Percentiles rank a stretch among this genome's conserved stretches.
Conservation (phyloP, 2,329 filamentous ascomycete species). For the Tolypocladium sp. region DNA sequence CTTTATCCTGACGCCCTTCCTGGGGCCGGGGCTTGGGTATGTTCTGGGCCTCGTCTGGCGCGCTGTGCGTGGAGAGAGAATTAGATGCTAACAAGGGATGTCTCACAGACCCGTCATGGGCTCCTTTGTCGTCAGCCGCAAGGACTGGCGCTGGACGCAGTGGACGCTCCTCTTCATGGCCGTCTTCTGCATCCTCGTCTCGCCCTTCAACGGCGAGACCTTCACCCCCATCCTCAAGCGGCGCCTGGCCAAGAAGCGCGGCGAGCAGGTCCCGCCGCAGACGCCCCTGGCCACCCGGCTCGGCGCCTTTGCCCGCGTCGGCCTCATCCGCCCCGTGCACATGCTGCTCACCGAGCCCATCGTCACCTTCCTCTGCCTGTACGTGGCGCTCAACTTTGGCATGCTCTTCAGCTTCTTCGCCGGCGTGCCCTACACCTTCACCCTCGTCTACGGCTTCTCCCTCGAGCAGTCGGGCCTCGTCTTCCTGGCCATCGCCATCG, state of each 20-base stretch:
- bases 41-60: constrained; percentile 7
- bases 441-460: constrained; percentile 32
- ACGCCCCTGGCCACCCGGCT: constrained; percentile 16
- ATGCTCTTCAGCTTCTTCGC: constrained; percentile 45
- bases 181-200: constrained; percentile 22
- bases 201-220: constrained; percentile 41
- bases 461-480: constrained; percentile 32
- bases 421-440: constrained; percentile 39
- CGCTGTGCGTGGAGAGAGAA: background rate
- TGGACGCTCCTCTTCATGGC: constrained; percentile 40
- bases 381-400: constrained; percentile 40
- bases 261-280: constrained; percentile 12
- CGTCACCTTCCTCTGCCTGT: constrained; percentile 44
- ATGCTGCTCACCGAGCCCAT: constrained; percentile 57
- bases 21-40: constrained; percentile 43
- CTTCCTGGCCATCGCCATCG: constrained; percentile 35
- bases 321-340: constrained; percentile 40
- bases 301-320: constrained; percentile 27
- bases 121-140: constrained; percentile 34
- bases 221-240: constrained; percentile 43
- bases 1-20: constrained; percentile 41
- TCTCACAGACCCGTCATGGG: constrained; percentile 34
- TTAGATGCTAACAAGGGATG: background rate
- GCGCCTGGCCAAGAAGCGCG: constrained; percentile 25
- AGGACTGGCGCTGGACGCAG: constrained; percentile 45